phyloP scores from a whole-genome alignment of 2,329 filamentous ascomycete genomes.

The Colletotrichum noveboracense region DNA sequence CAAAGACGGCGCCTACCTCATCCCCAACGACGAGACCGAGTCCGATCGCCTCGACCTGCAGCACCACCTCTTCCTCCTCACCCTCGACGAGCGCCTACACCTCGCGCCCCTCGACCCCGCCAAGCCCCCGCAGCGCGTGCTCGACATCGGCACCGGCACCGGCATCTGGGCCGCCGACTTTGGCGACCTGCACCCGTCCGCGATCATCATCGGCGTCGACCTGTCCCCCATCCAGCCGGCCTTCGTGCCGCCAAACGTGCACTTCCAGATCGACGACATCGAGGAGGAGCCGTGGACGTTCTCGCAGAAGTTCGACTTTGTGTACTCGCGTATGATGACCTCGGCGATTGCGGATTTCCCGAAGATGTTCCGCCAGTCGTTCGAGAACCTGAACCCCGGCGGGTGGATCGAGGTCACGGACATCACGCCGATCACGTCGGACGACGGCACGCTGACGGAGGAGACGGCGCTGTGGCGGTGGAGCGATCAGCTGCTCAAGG shows the following conservation, averaged over 20 bases:
- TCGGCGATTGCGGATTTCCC: slow-evolving; percentile 24
- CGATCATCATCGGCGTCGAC: slow-evolving; percentile 57
- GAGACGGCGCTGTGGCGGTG: slow-evolving; percentile 8
- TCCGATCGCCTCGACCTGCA: slow-evolving; percentile 41
- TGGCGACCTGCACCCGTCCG: slow-evolving; percentile 49
- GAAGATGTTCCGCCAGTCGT: slow-evolving; percentile 25
- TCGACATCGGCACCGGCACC: slow-evolving; percentile 55
- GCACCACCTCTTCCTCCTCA: slow-evolving; percentile 39
- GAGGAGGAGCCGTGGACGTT: slow-evolving; percentile 44
- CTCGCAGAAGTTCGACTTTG: slow-evolving; percentile 31
- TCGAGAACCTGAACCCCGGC: slow-evolving; percentile 40
- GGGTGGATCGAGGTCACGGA: slow-evolving; percentile 52
- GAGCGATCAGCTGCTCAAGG: background rate
- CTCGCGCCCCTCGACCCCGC: slow-evolving; percentile 28
- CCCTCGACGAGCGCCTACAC: slow-evolving; percentile 33
- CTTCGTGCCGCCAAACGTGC: slow-evolving; percentile 64
- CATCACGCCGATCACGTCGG: slow-evolving; percentile 40
- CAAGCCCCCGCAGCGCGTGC: slow-evolving; percentile 29
- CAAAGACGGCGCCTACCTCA: slow-evolving; percentile 15
- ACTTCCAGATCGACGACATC: slow-evolving; percentile 60
- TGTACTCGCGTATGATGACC: slow-evolving; percentile 27
- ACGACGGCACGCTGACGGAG: slow-evolving; percentile 42
- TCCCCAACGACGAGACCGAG: slow-evolving; percentile 28
- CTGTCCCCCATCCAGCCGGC: slow-evolving; percentile 63
- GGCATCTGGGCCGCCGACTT: slow-evolving; percentile 52